Evolutionary conservation across 345 rosid species (phyloP), one percentile per base, ranked within the genome.

Genomic region (Eucalyptus pumila): DNA sequence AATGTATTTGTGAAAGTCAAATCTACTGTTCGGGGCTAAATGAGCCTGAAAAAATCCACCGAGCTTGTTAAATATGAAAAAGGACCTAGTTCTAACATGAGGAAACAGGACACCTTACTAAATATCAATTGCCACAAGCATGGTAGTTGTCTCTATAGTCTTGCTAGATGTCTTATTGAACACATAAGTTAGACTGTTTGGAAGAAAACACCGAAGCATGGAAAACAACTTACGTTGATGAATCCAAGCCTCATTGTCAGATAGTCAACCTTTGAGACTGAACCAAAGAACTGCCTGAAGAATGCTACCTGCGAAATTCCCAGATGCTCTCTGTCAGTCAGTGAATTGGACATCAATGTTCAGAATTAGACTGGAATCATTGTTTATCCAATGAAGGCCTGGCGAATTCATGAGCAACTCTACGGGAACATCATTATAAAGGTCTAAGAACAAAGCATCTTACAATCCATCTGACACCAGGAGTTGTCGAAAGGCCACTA

Each of bases 391-490:
- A 40, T 11, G 47, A 76, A 8, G 47, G 85, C 6, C 85, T 12
- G 0, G 85, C 5, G 26, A 40, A 40, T 76, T 76, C 30, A 40
- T 76, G 47, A 23, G 47, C 47, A 11, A 76, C 47, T 1, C 85
- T 76, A 23, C 30, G 0, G 9, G 85, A 76, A 45, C 60, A 17
- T 87, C 50, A 58, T 58, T 19, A 17, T 50, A 72, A 65, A 48
- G 17, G 86, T 7, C 42, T 69, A 69, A 32, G 2, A 87, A 52
- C 16, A 23, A 72, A 37, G 81, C 19, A 52, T 80, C 94, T 91
- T 90, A 93, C 93, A 80, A 92, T 91, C 95, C 95, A 93, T 92
- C 89, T 89, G 87, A 93, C 80, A 15, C 92, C 94, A 56, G 95
- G 94, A 16, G 92, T 87, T 5, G 93, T 85, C 3, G 91, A 90